A percentile compares a stretch with the other conserved stretches of the same genome.
These are phyloP conservation scores for Penicillium coprophilum DNA, from an alignment of 495 filamentous ascomycete species.

Conservation along the genomic window DNA sequence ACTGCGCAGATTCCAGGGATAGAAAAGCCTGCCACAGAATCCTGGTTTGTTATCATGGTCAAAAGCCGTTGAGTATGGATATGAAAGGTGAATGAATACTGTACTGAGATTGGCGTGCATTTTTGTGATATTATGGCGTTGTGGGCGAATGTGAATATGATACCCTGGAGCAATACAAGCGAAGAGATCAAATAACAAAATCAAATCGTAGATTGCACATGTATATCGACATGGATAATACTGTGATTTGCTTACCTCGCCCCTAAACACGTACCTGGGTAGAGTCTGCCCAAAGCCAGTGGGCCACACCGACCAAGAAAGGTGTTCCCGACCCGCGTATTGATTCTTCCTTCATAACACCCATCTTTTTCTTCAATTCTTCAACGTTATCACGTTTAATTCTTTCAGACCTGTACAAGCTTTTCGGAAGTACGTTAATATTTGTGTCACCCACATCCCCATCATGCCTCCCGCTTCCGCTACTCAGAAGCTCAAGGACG, in stretches of 20 bases:
- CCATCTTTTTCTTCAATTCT: slow-evolving; percentile 7
- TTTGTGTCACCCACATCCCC: slow-evolving; percentile 33
- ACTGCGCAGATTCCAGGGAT: slow-evolving; percentile 77
- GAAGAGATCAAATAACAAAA: not conserved
- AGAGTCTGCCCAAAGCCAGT: slow-evolving; percentile 8
- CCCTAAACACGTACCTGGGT: not conserved
- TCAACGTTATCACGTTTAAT: slow-evolving; percentile 15
- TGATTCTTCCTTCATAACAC: slow-evolving; percentile 23
- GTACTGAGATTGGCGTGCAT: not conserved
- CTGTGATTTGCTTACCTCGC: not conserved
- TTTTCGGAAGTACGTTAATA: slow-evolving; percentile 19
- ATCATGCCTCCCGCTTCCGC: slow-evolving; percentile 44
- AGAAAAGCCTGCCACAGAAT: slow-evolving; percentile 3
- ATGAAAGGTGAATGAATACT: not conserved
- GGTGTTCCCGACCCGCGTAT: slow-evolving; percentile 41
- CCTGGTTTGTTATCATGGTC: not conserved
- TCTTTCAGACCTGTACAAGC: slow-evolving; percentile 16
- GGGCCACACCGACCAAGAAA: slow-evolving; percentile 30
- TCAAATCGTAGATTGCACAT: not conserved
- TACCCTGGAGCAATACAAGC: not conserved
- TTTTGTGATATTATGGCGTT: slow-evolving; percentile 1
- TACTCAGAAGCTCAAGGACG: slow-evolving; percentile 47
- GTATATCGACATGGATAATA: not conserved
- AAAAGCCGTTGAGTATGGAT: not conserved
- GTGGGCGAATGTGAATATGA: not conserved